Evolutionary conservation across 2,329 filamentous ascomycete species (phyloP), one percentile per base, ranked within the genome.

Genomic region (Fusarium begoniae): DNA sequence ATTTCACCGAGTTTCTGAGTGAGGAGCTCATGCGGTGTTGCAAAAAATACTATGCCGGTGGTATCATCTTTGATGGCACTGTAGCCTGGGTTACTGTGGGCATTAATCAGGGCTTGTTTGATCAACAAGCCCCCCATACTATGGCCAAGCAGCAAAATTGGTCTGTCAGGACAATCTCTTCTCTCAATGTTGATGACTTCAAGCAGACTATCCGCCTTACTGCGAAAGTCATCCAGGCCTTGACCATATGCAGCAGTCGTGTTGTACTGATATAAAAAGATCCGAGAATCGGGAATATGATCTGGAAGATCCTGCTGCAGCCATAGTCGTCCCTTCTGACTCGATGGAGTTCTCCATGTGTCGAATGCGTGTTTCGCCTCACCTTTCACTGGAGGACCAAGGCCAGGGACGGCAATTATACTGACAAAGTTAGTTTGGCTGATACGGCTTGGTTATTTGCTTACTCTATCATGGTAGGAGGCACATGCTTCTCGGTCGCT

Each of bases 381-480:
- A 18, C 28, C 47, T 9, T 32, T 32, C 18, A 13, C 7, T 2
- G 20, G 20, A 17, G 47, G 28, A 13, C 28, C 15, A 4, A 51
- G 28, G 8, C 47, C 47, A 32, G 13, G 28, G 3, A 32, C 22
- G 2, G 47, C 11, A 2, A 51, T 7, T 18, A 51, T 32, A 2
- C 47, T 51, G 8, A 9, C 6, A 14, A 3, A 0, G 11, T 51
- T 20, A 51, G 8, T 51, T 5, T 24, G 4, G 3, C 4, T 7
- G 8, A n/a, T 18, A 9, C 15, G 11, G 3, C 0, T 15, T 1
- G 3, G 5, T 14, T 5, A 2, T 5, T 18, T 50, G 8, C 22
- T n/a, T 32, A 32, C 47, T 50, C 47, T 50, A 32, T 50, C 28
- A 3, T 2, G 5, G 8, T 4, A 22, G 8, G 22, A 8, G 28